Evolutionary conservation across 768 basidiomycete genomes (phyloP), one percentile per base, ranked within the genome.

Genomic region (Postia placenta): DNA sequence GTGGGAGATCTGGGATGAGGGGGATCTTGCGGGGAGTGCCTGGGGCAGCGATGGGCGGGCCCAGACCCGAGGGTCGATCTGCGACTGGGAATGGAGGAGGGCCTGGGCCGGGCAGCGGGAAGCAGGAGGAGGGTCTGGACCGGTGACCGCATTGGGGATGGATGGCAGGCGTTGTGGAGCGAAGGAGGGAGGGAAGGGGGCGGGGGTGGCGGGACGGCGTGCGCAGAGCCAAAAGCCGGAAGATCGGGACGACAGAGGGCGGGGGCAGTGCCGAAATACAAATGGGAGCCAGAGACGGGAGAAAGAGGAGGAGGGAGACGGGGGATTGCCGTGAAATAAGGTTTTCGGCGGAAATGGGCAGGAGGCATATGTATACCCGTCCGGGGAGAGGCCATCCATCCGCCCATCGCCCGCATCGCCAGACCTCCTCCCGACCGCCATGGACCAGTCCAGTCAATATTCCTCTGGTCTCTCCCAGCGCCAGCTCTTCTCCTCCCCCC

Each of bases 401-500:
- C 6, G 24, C 11, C 26, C n/a, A 5, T 27, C 26, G 7, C 42
- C 24, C 14, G 4, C 42, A n/a, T 15, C 22, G 11, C 42, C 17
- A 3, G 40, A 41, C 26, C 42, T 14, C 41, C 42, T 22, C 42
- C 42, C 15, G 11, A 4, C 42, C 19, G 11, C 45, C 35, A 48
- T 48, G 47, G 47, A 48, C 38, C 47, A 48, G 47, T 28, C 47
- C 33, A 17, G 37, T 27, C 39, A 38, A 4, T 30, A 38, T 20
- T 28, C 47, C 20, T 22, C 19, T 23, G 22, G 36, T 38, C 47
- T 38, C 47, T 26, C 23, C 54, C 67, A 66, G 27, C 63, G 64
- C 47, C 67, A 67, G 42, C 65, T 72, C 45, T 74, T 73, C 56
- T 68, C 68, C 24, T 69, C 71, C 0, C 60, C 68, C 2, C 73